Evolutionary conservation across 2,329 filamentous ascomycete genomes (phyloP).

Genomic region (Aschersonia sp.): DNA sequence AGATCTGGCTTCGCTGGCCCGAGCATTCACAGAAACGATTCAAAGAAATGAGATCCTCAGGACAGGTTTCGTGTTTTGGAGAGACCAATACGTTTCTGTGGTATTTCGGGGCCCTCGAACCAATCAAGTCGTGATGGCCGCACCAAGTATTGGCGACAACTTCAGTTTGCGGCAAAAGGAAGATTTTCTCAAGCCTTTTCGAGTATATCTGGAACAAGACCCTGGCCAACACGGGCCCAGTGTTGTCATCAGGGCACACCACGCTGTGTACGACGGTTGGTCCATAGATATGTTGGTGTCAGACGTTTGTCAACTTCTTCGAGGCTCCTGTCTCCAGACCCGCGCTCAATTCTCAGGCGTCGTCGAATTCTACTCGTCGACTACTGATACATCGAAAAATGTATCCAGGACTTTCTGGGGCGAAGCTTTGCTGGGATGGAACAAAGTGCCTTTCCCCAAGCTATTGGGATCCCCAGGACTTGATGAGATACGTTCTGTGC

Average conservation of each 20-base stretch:
- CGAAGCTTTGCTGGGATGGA: constrained; percentile 43
- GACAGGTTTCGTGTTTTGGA: constrained; percentile 52
- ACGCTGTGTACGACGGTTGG: constrained; percentile 90
- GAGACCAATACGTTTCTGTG: constrained; percentile 26
- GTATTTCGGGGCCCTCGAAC: constrained; percentile 39
- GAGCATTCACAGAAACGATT: constrained; percentile 34
- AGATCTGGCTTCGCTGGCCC: constrained; percentile 22
- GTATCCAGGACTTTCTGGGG: constrained; percentile 53
- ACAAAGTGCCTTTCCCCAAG: constrained; percentile 40
- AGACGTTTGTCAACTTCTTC: constrained; percentile 45
- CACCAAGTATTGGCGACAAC: constrained; percentile 18
- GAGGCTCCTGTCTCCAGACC: constrained; percentile 8
- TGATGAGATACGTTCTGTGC: constrained; percentile 6
- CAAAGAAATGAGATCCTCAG: constrained; percentile 51
- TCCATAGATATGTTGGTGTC: constrained; percentile 60
- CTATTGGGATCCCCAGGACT: constrained; percentile 10
- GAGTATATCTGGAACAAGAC: constrained; percentile 34
- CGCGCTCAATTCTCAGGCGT: constrained; percentile 49
- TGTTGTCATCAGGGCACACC: constrained; percentile 50
- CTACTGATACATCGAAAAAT: constrained; percentile 16
- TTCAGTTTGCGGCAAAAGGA: constrained; percentile 23
- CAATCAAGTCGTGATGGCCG: constrained; percentile 20
- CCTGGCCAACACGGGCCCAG: constrained; percentile 10
- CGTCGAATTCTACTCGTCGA: constrained; percentile 28
- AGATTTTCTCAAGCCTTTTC: constrained; percentile 40